phyloP scores from a whole-genome alignment of 768 basidiomycete species.

The Tulasnella sp. region DNA sequence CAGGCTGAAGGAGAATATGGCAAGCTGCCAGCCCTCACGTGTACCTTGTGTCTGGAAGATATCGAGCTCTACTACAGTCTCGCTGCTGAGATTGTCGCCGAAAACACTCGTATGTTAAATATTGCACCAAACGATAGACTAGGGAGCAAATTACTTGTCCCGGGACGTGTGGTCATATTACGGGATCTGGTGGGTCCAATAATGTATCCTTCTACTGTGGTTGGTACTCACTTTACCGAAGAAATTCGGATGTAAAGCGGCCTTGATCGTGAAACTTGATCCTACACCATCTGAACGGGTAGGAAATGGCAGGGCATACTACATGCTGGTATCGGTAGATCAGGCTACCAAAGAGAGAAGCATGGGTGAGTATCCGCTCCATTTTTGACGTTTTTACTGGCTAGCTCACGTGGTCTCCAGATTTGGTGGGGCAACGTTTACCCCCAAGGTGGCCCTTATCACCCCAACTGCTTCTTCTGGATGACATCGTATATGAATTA shows the following conservation, averaged over 20 bases:
- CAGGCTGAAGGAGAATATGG: constrained; percentile 64
- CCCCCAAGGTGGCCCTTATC: constrained; percentile 70
- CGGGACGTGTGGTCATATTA: constrained; percentile 74
- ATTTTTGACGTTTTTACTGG: neutral
- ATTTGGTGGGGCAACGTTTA: constrained; percentile 42
- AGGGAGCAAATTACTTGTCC: constrained; percentile 50
- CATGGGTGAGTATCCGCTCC: constrained; percentile 33
- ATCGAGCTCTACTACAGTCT: constrained; percentile 68
- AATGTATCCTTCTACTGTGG: neutral
- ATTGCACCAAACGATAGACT: constrained; percentile 48
- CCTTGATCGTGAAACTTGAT: constrained; percentile 56
- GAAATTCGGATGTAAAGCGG: constrained; percentile 65
- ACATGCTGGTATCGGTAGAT: constrained; percentile 60
- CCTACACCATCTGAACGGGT: constrained; percentile 32
- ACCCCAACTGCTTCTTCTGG: constrained; percentile 35
- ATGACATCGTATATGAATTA: constrained; percentile 54
- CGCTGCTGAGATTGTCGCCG: constrained; percentile 44
- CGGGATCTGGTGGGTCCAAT: constrained; percentile 56
- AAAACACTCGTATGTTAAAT: constrained; percentile 50
- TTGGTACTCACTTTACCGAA: constrained; percentile 26
- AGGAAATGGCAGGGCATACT: constrained; percentile 46
- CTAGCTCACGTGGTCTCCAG: constrained; percentile 28
- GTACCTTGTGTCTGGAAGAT: constrained; percentile 54
- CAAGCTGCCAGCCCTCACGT: constrained; percentile 50
- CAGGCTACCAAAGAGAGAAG: constrained; percentile 43